Evolutionary conservation across 2,329 filamentous ascomycete genomes (phyloP).

Genomic region (Venturia effusa): DNA sequence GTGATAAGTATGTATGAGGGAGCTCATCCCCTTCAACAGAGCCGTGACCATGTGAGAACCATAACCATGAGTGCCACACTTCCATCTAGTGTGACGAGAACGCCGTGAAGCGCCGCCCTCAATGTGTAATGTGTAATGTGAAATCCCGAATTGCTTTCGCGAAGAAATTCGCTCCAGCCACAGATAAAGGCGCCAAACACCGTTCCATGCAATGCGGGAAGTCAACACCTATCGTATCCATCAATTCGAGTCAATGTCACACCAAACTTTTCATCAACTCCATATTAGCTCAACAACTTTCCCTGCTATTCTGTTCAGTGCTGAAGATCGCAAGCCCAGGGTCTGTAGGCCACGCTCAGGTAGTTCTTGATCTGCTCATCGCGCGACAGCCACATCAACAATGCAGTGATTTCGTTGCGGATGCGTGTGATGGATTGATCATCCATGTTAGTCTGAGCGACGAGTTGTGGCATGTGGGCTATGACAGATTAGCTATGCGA

Average conservation of each 20-base stretch:
- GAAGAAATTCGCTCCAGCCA: background rate
- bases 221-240: background rate
- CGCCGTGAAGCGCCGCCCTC: background rate
- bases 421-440: constrained; percentile 78
- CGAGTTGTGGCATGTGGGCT: constrained; percentile 86
- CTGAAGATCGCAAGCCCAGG: constrained; percentile 30
- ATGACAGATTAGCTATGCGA: constrained; percentile 5
- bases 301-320: constrained; percentile 23
- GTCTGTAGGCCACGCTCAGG: constrained; percentile 58
- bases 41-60: background rate
- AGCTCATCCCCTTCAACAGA: background rate
- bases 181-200: background rate
- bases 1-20: background rate
- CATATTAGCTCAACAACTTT: background rate
- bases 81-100: background rate
- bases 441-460: constrained; percentile 98
- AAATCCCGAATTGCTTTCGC: background rate
- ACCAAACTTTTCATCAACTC: background rate
- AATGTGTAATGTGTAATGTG: background rate
- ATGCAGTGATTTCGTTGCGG: constrained; percentile 77
- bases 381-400: constrained; percentile 75
- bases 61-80: background rate
- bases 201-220: background rate
- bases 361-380: constrained; percentile 56
- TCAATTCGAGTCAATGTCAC: background rate